Base-by-base conservation (phyloP, 176 grass and related monocot genomes). In the Musa acuminata region DNA sequence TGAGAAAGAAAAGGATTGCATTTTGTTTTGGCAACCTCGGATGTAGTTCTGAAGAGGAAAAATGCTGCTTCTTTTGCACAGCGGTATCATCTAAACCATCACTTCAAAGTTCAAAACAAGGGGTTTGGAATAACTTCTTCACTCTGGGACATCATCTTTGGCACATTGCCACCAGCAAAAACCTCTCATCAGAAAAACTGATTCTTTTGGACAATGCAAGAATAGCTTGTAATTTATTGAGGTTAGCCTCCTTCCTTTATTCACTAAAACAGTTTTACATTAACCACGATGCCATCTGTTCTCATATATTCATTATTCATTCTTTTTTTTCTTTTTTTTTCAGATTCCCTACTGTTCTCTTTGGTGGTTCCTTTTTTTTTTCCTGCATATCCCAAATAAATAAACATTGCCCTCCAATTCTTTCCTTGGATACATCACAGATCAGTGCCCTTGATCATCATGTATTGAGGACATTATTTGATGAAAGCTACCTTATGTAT, bases 101-200 rank as follows among this genome's bases (percentile, higher is more conserved):
- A 96, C 83, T 96, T 92, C 67, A 89, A 85, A 84, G 86, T 92
- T 65, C 89, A 90, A 81, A 68, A 92, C 80, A 96, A 71, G 79
- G 93, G 89, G 16, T 96, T 96, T 14, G 93, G 93, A 75, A 96
- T 96, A 64, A 96, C 93, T 57, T 96, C 93, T 14, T 84, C 87
- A 8, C 69, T 90, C 19, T 96, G 93, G 93, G 93, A 96, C 27
- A 72, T 80, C 19, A 65, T 96, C 62, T 96, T 90, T 14, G 87
- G 89, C 58, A 92, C 93, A 29, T 74, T 90, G 73, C 89, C 93
- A 43, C 83, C 87, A 49, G 70, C 73, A 19, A 76, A 75, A 54
- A 87, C 25, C 60, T 9, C 63, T 0, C 74, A 53, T 26, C 87
- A 87, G 52, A 79, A 70, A 62, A 80, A 55, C 55, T 81, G 78